Conservation (phyloP, 2,329 filamentous ascomycete genomes). For the Ophiocordyceps camponoti-floridani region DNA sequence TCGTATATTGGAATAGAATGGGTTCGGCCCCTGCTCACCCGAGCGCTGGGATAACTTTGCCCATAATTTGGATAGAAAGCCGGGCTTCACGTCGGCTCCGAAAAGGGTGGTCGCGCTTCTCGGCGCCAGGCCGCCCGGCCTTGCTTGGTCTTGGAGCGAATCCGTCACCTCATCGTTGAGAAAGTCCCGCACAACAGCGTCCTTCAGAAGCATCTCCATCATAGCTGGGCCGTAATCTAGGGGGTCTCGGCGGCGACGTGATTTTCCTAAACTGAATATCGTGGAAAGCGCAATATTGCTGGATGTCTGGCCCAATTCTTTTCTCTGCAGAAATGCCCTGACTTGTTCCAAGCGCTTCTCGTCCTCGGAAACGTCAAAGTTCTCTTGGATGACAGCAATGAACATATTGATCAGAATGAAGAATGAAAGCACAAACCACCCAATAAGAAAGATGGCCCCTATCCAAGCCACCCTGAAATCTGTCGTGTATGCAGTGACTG, state of each 20-base stretch:
- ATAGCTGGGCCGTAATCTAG: slow-evolving; percentile 82
- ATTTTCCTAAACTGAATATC: slow-evolving; percentile 45
- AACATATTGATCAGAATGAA: slow-evolving; percentile 99
- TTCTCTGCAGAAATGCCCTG: slow-evolving; percentile 81
- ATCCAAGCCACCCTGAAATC: slow-evolving; percentile 69
- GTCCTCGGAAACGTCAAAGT: slow-evolving; percentile 96
- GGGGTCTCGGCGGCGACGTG: slow-evolving; percentile 53
- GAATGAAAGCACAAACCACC: slow-evolving; percentile 91
- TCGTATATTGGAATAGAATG: slow-evolving; percentile 67
- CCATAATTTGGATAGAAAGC: slow-evolving; percentile 43
- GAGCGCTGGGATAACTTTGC: slow-evolving; percentile 36
- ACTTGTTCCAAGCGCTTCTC: slow-evolving; percentile 96
- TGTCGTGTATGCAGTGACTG: slow-evolving; percentile 52
- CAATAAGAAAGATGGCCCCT: slow-evolving; percentile 72
- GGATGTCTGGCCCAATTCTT: slow-evolving; percentile 57
- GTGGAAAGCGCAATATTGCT: slow-evolving; percentile 62
- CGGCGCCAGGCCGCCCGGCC: slow-evolving; percentile 15
- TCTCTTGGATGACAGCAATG: slow-evolving; percentile 99
- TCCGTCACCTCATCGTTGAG: slow-evolving; percentile 52
- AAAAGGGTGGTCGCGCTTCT: slow-evolving; percentile 14
- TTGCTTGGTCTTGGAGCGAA: slow-evolving; percentile 8
- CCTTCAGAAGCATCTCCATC: slow-evolving; percentile 91
- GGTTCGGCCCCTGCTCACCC: slow-evolving; percentile 64
- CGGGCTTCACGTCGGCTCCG: slow-evolving; percentile 31
- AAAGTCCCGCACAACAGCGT: slow-evolving; percentile 88